Evolutionary conservation across 2,329 filamentous ascomycete genomes (phyloP).

Genomic region (Aspergillus sp.): DNA sequence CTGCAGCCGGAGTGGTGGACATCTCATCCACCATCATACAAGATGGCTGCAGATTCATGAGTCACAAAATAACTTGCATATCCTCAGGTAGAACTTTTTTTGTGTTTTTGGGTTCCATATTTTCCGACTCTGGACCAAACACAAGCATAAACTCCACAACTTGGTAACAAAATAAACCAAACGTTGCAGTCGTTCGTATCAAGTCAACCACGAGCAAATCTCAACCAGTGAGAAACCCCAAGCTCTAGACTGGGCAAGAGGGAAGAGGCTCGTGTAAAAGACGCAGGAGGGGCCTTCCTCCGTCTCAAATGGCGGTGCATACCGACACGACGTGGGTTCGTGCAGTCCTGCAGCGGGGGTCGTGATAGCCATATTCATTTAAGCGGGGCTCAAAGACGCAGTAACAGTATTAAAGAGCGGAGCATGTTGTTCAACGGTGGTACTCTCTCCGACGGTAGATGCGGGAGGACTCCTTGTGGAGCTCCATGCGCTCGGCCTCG

Average conservation of each 20-base stretch:
- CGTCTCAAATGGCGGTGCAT: neutral
- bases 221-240: neutral
- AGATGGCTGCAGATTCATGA: no score
- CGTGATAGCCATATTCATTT: neutral
- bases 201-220: neutral
- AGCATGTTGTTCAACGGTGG: constrained; percentile 24
- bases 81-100: no score
- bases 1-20: no score
- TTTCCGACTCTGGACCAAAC: no score
- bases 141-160: no score
- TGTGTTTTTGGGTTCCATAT: no score
- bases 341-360: neutral
- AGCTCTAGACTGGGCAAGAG: neutral
- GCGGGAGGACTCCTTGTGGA: constrained; percentile 28
- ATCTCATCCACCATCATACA: no score
- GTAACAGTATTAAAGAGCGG: neutral
- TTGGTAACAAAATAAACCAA: no score
- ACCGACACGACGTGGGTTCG: neutral
- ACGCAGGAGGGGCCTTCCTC: neutral
- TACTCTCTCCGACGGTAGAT: constrained; percentile 29
- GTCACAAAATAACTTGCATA: no score
- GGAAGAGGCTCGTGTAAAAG: neutral
- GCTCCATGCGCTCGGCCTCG: constrained; percentile 33
- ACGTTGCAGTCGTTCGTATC: neutral
- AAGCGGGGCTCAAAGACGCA: neutral